Base-by-base conservation (phyloP, 176 grass and related monocot genomes). In the Juncus inflexus region DNA sequence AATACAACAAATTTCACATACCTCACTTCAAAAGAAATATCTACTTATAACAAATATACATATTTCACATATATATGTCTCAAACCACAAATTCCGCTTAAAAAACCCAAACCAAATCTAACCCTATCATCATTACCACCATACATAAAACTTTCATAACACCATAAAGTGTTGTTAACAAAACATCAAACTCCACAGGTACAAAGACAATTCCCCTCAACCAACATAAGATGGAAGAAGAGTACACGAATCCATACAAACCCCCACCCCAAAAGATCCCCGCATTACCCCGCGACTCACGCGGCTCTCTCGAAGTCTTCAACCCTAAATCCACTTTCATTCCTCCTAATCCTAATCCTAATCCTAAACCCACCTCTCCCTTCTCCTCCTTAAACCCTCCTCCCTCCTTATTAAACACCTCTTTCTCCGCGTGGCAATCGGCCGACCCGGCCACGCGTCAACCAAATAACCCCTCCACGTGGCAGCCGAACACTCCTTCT, bases 301-400 rank as follows among this genome's bases (percentile, higher is more conserved):
- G 91, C 0, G 91, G 87, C 0, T 96, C 91, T 7, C 81, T 96
- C 6, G 91, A 96, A 59, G 87, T 96, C 13, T 96, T 96, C 79
- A 85, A 85, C 66, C 84, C 91, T 49, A n/a, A n/a, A n/a, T 55
- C 63, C 12, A 40, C 69, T 40, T 10, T 59, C 55, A 0, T 63
- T 10, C 37, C 70, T 5, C 13, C 81, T 9, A 35, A 42, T 40
- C 65, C 65, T 7, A 55, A 69, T 4, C 65, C 65, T 14, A 28
- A 28, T 28, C 19, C 19, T 28, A 28, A 7, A 19, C 66, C 63
- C 11, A 4, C 70, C 38, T 49, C 60, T 15, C 54, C 66, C 51
- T 56, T 59, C 72, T 3, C 59, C 45, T 47, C 61, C 52, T n/a
- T n/a, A n/a, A 1, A 41, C 8, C 39, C 63, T 12, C 3, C 58